Evolutionary conservation across 805 yeast species (phyloP).

Genomic region (Clavispora santaluciae): DNA sequence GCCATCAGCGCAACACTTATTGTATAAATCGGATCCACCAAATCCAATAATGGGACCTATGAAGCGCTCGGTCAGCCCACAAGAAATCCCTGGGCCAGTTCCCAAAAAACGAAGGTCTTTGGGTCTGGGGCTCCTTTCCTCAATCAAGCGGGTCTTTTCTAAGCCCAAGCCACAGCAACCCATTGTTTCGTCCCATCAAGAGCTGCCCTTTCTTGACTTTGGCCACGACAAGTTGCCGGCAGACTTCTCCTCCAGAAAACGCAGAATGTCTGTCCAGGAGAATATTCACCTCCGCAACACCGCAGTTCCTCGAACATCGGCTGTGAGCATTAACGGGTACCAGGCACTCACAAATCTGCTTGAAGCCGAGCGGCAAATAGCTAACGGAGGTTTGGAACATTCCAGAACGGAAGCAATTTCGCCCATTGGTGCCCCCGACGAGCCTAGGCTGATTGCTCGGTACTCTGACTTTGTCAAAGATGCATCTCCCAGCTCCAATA

Average conservation of each 20-base stretch:
- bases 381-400: slow-evolving; percentile 1
- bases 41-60: slow-evolving; percentile 5
- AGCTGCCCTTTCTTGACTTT: slow-evolving; percentile 4
- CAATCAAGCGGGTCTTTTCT: slow-evolving; percentile 5
- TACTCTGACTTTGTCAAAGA: slow-evolving; percentile 5
- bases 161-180: not conserved
- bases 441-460: not conserved
- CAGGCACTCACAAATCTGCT: slow-evolving; percentile 8
- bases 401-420: not conserved
- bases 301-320: slow-evolving; percentile 11
- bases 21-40: no score
- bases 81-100: slow-evolving; percentile 4
- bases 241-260: slow-evolving; percentile 8
- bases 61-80: slow-evolving; percentile 17
- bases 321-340: slow-evolving; percentile 6
- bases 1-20: no score
- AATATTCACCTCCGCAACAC: slow-evolving; percentile 7
- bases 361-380: slow-evolving; percentile 4
- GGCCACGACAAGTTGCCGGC: not conserved
- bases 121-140: slow-evolving; percentile 10
- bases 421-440: slow-evolving; percentile 2
- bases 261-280: slow-evolving; percentile 9
- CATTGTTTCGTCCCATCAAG: not conserved
- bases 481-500: slow-evolving; percentile 13
- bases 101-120: slow-evolving; percentile 8